Evolutionary conservation across 73 alveolate genomes (phyloP).

Genomic region (Effrenium voratum): DNA sequence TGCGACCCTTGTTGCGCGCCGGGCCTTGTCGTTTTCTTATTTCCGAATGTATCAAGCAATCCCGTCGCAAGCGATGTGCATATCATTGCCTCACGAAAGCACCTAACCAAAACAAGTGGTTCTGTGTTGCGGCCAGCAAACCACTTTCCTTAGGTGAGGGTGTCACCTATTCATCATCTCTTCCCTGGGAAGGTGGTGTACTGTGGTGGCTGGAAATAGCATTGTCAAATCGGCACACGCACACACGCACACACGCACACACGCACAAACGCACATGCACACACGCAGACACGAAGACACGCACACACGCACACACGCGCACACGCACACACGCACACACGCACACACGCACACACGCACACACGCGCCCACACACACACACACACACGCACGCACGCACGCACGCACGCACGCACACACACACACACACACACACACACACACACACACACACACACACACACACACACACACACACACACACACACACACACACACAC

Average conservation of each 20-base stretch:
- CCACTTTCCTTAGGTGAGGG: not conserved
- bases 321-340: not conserved
- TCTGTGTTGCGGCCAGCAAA: not conserved
- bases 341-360: not conserved
- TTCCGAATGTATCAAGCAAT: too few species aligned
- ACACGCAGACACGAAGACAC: not conserved
- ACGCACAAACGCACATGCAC: not conserved
- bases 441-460: not conserved
- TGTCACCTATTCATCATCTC: not conserved
- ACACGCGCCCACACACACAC: not conserved
- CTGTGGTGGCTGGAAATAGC: not conserved
- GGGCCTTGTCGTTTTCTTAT: too few species aligned
- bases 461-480: too few species aligned
- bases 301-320: not conserved
- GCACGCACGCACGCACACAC: not conserved
- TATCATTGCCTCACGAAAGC: not conserved
- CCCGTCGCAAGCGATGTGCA: not conserved
- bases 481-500: too few species aligned
- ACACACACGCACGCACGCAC: not conserved
- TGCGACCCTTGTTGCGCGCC: too few species aligned
- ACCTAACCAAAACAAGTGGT: not conserved
- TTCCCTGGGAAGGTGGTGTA: not conserved
- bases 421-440: not conserved
- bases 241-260: not conserved
- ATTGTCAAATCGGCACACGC: not conserved